Base-by-base conservation (phyloP, 2,329 filamentous ascomycete genomes). In the Corinectria fuckeliana region DNA sequence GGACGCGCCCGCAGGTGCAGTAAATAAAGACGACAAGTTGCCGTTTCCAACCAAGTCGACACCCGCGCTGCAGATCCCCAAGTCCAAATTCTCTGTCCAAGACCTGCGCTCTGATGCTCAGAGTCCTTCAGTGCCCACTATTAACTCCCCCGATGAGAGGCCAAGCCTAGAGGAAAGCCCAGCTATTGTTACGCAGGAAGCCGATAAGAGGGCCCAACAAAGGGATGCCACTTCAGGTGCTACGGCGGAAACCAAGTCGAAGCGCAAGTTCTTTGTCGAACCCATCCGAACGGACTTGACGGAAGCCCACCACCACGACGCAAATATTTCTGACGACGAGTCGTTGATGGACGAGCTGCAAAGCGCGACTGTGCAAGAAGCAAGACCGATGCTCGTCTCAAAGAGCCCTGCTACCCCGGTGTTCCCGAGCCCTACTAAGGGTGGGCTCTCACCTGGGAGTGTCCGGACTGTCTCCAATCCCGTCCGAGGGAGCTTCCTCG, bases 341-440 rank as follows among this genome's bases (percentile, higher is more conserved):
- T 89, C 87, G 14, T 85, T 93, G 62, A 90, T 96, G 85, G 91
- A 96, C 57, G 93, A 96, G 76, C 78, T 96, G 55, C 90, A 92
- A 68, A 90, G 87, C 55, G 93, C 92, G 25, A 93, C 90, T 2
- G 80, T 96, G 16, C 85, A 95, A 71, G 87, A 97, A 77, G 92
- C 92, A n/a, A 90, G 89, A 71, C 89, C 91, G 2, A 86, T 96
- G 63, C 84, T 85, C 2, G 88, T 95, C 8, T 88, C 90, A 20
- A 93, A 93, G 74, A 92, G 92, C n/a, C 91, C 93, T n/a, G 85
- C 90, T 39, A 89, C 85, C 13, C 85, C 90, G 0, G 83, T 88
- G 52, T 86, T 85, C 63, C 78, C 82, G 0, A 75, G 69, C 21
- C 66, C 66, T 45, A 67, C 67, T 39, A 68, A 64, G 60, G 56